These are phyloP conservation scores for Sextonia rubra DNA, from an alignment of 164 flowering plant species.

Conservation along the genomic window DNA sequence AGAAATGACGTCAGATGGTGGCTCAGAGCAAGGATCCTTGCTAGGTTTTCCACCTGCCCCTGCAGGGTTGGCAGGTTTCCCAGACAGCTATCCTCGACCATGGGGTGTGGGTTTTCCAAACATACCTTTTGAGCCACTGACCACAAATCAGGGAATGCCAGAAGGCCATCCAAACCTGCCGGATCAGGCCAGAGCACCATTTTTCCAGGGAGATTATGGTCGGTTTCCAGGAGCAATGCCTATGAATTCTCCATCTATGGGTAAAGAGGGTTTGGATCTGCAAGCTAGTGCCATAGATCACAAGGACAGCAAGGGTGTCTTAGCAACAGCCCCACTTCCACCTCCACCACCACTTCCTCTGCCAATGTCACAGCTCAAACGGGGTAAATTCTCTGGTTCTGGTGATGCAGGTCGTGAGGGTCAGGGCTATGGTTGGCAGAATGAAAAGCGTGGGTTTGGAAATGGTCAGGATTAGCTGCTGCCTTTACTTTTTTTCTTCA, in stretches of 20 bases:
- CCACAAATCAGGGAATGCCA: constrained; percentile 32
- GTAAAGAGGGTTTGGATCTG: constrained; percentile 36
- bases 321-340: constrained; percentile 51
- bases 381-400: constrained; percentile 34
- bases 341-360: constrained; percentile 56
- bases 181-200: constrained; percentile 44
- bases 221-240: constrained; percentile 34
- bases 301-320: constrained; percentile 52
- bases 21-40: constrained; percentile 61
- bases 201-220: constrained; percentile 52
- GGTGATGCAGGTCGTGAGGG: constrained; percentile 45
- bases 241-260: constrained; percentile 24
- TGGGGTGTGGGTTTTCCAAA: constrained; percentile 47
- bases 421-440: constrained; percentile 51
- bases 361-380: constrained; percentile 32
- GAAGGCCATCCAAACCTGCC: constrained; percentile 38
- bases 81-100: constrained; percentile 45
- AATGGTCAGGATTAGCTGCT: constrained; percentile 31
- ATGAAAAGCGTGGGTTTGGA: constrained; percentile 45
- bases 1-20: constrained; percentile 47
- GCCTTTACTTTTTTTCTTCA: background rate
- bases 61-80: constrained; percentile 27
- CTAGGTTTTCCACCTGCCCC: constrained; percentile 59
- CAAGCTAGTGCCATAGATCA: constrained; percentile 32
- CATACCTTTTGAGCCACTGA: constrained; percentile 33